Evolutionary conservation across 2,329 filamentous ascomycete species (phyloP).

Genomic region (Sporothrix luriei): DNA sequence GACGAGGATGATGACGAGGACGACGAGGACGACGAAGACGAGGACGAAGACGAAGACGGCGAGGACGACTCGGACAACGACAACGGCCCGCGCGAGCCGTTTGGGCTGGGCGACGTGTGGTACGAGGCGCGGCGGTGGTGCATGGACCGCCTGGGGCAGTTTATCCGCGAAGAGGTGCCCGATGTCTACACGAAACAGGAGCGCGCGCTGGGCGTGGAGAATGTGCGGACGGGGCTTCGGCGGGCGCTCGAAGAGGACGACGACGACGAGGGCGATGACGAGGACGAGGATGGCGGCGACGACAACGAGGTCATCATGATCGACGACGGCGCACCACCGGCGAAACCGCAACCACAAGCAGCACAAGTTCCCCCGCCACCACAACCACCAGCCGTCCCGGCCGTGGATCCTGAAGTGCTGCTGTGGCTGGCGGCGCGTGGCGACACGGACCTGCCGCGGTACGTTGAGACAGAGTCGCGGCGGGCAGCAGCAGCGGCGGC

Average conservation of each 20-base stretch:
- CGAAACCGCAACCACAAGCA: conserved; percentile 30
- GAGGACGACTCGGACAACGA: conserved; percentile 47
- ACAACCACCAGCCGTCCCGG: conserved; percentile 39
- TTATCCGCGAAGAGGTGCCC: conserved; percentile 53
- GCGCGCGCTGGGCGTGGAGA: conserved; percentile 64
- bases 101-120: conserved; percentile 47
- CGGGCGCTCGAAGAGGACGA: conserved; percentile 56
- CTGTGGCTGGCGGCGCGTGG: conserved; percentile 52
- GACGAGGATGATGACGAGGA: conserved; percentile 40
- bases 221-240: conserved; percentile 70
- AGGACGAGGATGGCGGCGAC: conserved; percentile 47
- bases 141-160: conserved; percentile 42
- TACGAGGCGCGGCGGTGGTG: conserved; percentile 42
- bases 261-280: conserved; percentile 60
- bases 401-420: conserved; percentile 51
- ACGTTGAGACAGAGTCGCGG: conserved; percentile 46
- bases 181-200: conserved; percentile 75
- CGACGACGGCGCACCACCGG: conserved; percentile 14
- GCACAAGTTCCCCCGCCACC: conserved; percentile 25
- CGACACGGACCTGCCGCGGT: conserved; percentile 50
- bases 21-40: conserved; percentile 41
- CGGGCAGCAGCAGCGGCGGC: conserved; percentile 27
- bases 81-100: conserved; percentile 41
- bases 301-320: conserved; percentile 30
- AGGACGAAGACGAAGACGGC: conserved; percentile 45